Conservation (phyloP, 352 stramenopile species). For the Phytophthora capsici region DNA sequence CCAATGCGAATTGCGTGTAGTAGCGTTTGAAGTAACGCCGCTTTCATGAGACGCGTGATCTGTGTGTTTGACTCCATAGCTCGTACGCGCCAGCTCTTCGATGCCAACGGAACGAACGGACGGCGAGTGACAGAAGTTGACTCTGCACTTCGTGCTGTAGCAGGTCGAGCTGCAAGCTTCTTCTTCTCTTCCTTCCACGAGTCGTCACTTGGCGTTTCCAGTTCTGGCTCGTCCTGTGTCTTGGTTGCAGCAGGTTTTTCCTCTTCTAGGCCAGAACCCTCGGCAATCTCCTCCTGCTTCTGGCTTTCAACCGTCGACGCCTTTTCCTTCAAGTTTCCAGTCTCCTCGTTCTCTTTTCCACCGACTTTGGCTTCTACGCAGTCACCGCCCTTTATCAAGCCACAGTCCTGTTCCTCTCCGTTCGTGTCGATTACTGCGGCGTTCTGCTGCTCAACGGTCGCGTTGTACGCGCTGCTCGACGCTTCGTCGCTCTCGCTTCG, state of each 20-base stretch:
- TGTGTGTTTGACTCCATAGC: slow-evolving; percentile 70
- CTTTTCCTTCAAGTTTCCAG: slow-evolving; percentile 25
- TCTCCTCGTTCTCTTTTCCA: slow-evolving; percentile 30
- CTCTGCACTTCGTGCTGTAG: slow-evolving; percentile 34
- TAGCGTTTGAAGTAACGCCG: slow-evolving; percentile 84
- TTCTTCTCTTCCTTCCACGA: slow-evolving; percentile 25
- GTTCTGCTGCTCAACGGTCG: slow-evolving; percentile 18
- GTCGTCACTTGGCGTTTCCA: slow-evolving; percentile 34
- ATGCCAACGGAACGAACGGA: slow-evolving; percentile 57
- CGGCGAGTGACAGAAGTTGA: slow-evolving; percentile 27
- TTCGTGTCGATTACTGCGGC: neutral
- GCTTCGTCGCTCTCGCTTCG: slow-evolving; percentile 24
- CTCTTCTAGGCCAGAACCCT: slow-evolving; percentile 15
- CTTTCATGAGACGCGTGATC: slow-evolving; percentile 80
- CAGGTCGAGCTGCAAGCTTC: slow-evolving; percentile 12
- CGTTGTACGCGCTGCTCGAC: slow-evolving; percentile 21
- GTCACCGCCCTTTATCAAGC: slow-evolving; percentile 6
- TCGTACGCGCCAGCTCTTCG: slow-evolving; percentile 55
- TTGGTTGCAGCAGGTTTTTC: slow-evolving; percentile 17
- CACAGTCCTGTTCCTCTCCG: slow-evolving; percentile 21
- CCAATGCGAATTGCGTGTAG: slow-evolving; percentile 81
- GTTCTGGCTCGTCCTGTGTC: slow-evolving; percentile 32
- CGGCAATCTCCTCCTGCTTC: slow-evolving; percentile 7
- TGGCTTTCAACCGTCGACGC: neutral
- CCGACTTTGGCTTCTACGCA: slow-evolving; percentile 22